phyloP scores from a whole-genome alignment of 108 stramenopile genomes.

The Fragilariopsis cylindrus region DNA sequence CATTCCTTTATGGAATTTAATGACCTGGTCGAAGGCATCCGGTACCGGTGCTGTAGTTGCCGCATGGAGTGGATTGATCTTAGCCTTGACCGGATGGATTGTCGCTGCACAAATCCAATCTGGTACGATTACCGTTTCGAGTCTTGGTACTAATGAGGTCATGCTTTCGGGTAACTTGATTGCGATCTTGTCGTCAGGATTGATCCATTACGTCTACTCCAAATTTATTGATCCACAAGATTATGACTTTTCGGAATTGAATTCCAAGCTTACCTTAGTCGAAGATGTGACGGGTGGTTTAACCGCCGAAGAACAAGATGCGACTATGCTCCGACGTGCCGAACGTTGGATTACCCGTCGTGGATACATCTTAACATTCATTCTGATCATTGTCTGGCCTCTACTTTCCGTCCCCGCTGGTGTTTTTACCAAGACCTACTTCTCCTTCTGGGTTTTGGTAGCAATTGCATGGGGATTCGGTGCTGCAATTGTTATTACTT shows the following conservation, averaged over 20 bases:
- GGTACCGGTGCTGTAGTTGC: slow-evolving; percentile 86
- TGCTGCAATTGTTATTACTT: slow-evolving; percentile 68
- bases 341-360: slow-evolving; percentile 82
- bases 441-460: slow-evolving; percentile 90
- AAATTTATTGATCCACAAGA: slow-evolving; percentile 80
- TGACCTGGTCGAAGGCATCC: slow-evolving; percentile 83
- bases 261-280: slow-evolving; percentile 65
- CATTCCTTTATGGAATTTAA: slow-evolving; percentile 85
- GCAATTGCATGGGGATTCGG: slow-evolving; percentile 89
- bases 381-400: slow-evolving; percentile 90
- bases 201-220: slow-evolving; percentile 75
- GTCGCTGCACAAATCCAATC: slow-evolving; percentile 58
- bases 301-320: slow-evolving; percentile 47
- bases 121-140: slow-evolving; percentile 58
- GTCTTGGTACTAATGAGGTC: slow-evolving; percentile 83
- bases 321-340: slow-evolving; percentile 52
- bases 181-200: slow-evolving; percentile 74
- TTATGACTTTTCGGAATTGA: slow-evolving; percentile 72
- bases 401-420: slow-evolving; percentile 86
- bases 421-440: slow-evolving; percentile 78
- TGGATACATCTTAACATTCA: slow-evolving; percentile 76
- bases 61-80: slow-evolving; percentile 75
- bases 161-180: slow-evolving; percentile 92
- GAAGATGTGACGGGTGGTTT: slow-evolving; percentile 78
- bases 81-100: slow-evolving; percentile 82